Percentiles rank a stretch among this genome's conserved stretches.
phyloP scores from a whole-genome alignment of 1,139 yeast species.

The Diutina rugosa region DNA sequence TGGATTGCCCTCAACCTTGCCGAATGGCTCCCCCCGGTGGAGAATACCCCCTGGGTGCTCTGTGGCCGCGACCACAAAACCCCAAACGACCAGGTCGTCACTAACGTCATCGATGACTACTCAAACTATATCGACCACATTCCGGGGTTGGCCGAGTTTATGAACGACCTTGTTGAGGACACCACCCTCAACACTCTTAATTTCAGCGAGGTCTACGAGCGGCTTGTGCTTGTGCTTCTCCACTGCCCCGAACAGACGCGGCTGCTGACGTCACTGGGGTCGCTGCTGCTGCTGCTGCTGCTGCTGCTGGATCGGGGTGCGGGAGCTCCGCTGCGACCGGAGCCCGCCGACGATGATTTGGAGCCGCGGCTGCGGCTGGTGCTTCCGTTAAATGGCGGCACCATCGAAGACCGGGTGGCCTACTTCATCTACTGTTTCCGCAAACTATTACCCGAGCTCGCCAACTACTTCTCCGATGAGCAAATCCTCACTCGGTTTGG shows the following conservation, averaged over 20 bases:
- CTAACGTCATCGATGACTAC: constrained; percentile 34
- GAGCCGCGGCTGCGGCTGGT: background rate
- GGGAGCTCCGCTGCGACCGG: background rate
- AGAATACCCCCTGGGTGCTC: constrained; percentile 29
- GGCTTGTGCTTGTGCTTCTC: constrained; percentile 60
- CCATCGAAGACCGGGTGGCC: constrained; percentile 57
- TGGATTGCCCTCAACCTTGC: constrained; percentile 86
- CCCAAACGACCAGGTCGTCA: constrained; percentile 15
- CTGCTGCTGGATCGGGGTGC: background rate
- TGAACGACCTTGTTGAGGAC: constrained; percentile 16
- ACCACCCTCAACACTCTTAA: constrained; percentile 23
- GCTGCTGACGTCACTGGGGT: background rate
- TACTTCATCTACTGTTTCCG: constrained; percentile 59
- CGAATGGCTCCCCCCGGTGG: constrained; percentile 73
- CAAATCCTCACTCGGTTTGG: constrained; percentile 54
- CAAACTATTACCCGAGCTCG: constrained; percentile 61
- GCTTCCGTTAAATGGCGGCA: constrained; percentile 50
- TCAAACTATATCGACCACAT: constrained; percentile 29
- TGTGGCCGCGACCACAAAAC: constrained; percentile 24
- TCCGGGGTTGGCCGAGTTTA: constrained; percentile 15
- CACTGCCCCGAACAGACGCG: constrained; percentile 46
- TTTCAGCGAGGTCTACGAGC: constrained; percentile 62
- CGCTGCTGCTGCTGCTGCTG: background rate
- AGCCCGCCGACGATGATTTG: background rate
- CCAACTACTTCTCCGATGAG: constrained; percentile 70